phyloP scores from a whole-genome alignment of 2,329 filamentous ascomycete species.

The Diaporthe caulivora region DNA sequence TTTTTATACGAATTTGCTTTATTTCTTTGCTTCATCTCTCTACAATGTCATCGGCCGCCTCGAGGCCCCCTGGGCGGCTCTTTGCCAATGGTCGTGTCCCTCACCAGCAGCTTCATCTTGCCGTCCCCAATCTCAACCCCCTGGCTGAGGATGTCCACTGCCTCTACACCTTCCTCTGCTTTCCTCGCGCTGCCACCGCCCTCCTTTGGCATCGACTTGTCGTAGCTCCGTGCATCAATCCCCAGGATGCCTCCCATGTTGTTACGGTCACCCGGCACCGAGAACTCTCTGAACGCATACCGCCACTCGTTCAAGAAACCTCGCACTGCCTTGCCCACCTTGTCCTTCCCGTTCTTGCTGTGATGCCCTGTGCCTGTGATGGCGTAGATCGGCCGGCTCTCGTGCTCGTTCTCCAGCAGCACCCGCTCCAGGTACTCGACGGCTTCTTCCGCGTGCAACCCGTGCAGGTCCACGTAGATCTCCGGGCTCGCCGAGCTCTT shows the following conservation, averaged over 20 bases:
- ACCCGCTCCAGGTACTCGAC: conserved; percentile 93
- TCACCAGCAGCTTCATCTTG: conserved; percentile 74
- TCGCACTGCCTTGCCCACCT: conserved; percentile 94
- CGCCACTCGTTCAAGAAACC: conserved; percentile 95
- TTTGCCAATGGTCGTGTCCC: conserved; percentile 56
- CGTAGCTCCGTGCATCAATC: conserved; percentile 76
- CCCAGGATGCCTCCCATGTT: conserved; percentile 82
- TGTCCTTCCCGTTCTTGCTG: conserved; percentile 98
- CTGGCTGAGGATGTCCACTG: conserved; percentile 71
- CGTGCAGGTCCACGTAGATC: conserved; percentile 95
- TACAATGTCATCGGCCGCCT: conserved; percentile 37
- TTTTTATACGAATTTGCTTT: conserved; percentile 43
- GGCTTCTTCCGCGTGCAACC: conserved; percentile 98
- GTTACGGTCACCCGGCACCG: conserved; percentile 90
- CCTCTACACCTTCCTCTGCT: conserved; percentile 53
- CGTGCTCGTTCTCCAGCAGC: conserved; percentile 82
- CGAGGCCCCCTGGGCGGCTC: conserved; percentile 69
- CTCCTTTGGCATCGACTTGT: conserved; percentile 69
- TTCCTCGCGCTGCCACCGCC: conserved; percentile 43
- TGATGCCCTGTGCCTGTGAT: conserved; percentile 98
- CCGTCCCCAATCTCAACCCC: conserved; percentile 77
- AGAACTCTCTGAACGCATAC: conserved; percentile 96
- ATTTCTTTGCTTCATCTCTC: conserved; percentile 30
- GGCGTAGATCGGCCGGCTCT: conserved; percentile 85
- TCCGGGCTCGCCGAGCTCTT: conserved; percentile 71